phyloP scores from a whole-genome alignment of 2,329 filamentous ascomycete genomes.

The Neocucurbitaria cava region DNA sequence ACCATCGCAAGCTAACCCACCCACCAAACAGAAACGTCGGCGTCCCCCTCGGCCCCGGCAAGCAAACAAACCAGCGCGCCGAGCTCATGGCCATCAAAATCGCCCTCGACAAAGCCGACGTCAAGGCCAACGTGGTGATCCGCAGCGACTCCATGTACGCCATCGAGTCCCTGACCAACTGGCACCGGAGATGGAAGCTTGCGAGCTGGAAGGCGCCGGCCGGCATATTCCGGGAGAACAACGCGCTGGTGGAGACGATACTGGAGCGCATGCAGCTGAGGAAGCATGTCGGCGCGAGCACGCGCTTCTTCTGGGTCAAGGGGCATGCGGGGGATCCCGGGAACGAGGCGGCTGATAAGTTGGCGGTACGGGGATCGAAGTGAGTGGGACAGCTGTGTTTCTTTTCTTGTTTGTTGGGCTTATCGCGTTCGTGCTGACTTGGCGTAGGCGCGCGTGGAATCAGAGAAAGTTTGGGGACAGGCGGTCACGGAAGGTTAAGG shows the following conservation, averaged over 20 bases:
- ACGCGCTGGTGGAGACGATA: background rate
- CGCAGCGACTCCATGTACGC: background rate
- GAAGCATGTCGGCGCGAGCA: conserved; percentile 57
- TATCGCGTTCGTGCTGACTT: no score
- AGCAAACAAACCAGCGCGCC: conserved; percentile 90
- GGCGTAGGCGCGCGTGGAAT: background rate
- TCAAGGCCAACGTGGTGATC: background rate
- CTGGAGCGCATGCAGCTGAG: conserved; percentile 52
- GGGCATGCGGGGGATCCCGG: conserved; percentile 75
- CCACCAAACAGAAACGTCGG: conserved; percentile 65
- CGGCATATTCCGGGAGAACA: background rate
- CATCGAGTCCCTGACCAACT: background rate
- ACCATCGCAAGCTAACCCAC: background rate
- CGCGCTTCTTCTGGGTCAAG: conserved; percentile 84
- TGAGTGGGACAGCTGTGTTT: background rate
- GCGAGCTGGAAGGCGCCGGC: background rate
- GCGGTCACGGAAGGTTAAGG: background rate
- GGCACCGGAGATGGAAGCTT: background rate
- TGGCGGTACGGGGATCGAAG: conserved; percentile 74
- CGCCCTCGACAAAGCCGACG: background rate
- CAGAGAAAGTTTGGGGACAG: background rate
- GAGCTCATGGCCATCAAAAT: conserved; percentile 78
- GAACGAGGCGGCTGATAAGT: conserved; percentile 77
- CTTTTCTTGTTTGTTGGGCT: background rate
- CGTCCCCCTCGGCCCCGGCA: conserved; percentile 72